Evolutionary conservation across 139 green algal species (phyloP), one percentile per base, ranked within the genome.

Genomic region (Klebsormidium nitens): DNA sequence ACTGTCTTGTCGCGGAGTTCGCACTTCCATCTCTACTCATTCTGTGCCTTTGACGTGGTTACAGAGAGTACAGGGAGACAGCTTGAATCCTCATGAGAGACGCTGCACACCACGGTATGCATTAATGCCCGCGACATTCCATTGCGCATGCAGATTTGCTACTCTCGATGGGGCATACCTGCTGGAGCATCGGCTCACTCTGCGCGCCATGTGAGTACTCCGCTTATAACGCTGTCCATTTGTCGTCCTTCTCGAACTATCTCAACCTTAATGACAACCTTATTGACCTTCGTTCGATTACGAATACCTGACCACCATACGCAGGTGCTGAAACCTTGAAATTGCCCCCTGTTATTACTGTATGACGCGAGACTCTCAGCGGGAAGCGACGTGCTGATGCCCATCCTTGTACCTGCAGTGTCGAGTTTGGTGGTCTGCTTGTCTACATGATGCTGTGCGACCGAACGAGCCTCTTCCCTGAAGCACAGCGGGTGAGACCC

Each of bases 391-490:
- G n/a, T n/a, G n/a, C n/a, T n/a, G n/a, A n/a, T n/a, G n/a, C n/a
- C n/a, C n/a, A n/a, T n/a, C n/a, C 42, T 50, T n/a, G 11, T 50
- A 14, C 42, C 23, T 68, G 67, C 67, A 75, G 67, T 40, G 74
- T 39, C 6, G 91, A 96, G 71, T 90, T 93, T 72, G 90, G 88
- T 1, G 79, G 74, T 17, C 83, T 96, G 32, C 79, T 96, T 50
- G n/a, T 88, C 0, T 96, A 87, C 84, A 94, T 91, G 62, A 95
- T 88, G 64, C n/a, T 96, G 6, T 87, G 80, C 29, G 90, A 96
- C 71, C 82, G 90, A 48, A 96, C 90, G 1, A 66, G 58, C 5
- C 2, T 88, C 0, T 56, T 95, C 11, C 60, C 64, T 8, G 61
- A 77, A 29, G 58, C 71, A 1, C 69, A 49, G 28, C 69, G 80